Evolutionary conservation across 768 basidiomycete species (phyloP).

Genomic region (Mycena rosella): DNA sequence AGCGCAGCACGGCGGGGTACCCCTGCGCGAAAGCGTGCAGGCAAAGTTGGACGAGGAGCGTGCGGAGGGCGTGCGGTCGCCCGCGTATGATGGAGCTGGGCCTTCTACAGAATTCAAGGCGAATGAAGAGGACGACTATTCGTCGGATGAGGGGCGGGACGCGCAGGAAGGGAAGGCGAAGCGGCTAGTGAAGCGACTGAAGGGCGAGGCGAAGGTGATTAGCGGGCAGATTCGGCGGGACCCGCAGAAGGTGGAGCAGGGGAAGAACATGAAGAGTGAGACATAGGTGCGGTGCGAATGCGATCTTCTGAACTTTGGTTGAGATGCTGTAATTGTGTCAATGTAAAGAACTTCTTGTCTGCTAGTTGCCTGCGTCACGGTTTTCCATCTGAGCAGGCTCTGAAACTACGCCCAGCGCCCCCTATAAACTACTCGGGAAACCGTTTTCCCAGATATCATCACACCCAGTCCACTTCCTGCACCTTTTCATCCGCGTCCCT

Average conservation of each 20-base stretch:
- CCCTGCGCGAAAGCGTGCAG: constrained; percentile 8
- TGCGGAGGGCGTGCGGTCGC: constrained; percentile 1
- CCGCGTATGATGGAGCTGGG: not conserved
- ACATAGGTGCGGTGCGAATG: not conserved
- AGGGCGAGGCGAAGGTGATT: constrained; percentile 11
- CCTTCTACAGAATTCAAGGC: no score
- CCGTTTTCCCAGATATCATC: no score
- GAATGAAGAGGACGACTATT: constrained; percentile 7
- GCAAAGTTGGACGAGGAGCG: constrained; percentile 27
- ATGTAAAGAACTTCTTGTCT: no score
- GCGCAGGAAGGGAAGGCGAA: not conserved
- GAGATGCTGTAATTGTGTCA: no score
- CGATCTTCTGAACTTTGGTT: no score
- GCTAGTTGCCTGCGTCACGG: no score
- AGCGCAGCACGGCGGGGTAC: constrained; percentile 11
- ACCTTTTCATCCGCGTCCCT: no score
- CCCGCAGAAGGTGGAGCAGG: constrained; percentile 10
- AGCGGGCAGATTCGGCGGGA: constrained; percentile 16
- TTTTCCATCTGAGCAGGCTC: no score
- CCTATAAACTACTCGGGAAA: no score
- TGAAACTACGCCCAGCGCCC: no score
- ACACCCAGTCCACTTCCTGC: no score
- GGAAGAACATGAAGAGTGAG: constrained; percentile 28
- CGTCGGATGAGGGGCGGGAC: constrained; percentile 11
- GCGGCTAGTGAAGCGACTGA: constrained; percentile 2